Evolutionary conservation across 805 yeast genomes (phyloP), one percentile per base, ranked within the genome.

Genomic region (Sporopachydermia quercuum): DNA sequence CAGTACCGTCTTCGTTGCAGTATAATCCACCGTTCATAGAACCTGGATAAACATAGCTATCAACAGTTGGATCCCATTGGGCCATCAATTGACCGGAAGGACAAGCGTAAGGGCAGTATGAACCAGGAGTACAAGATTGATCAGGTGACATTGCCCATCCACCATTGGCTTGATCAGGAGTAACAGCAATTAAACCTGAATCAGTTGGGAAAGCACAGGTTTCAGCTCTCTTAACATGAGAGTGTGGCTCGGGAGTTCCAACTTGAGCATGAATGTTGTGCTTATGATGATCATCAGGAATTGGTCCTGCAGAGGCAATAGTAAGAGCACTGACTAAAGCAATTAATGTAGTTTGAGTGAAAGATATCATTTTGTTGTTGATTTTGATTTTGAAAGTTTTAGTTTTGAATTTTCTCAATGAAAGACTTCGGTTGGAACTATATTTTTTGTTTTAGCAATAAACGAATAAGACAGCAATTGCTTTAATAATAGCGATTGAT

Each of bases 131-230:
- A 58, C 96, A 85, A 30, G 65, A 50, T 50, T 76, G 79, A 56
- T 81, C 91, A 39, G 74, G 74, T 48, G 76, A 71, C 71, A 81
- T 67, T 38, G 94, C 95, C 94, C 94, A 86, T 16, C 95, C 95
- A 38, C 68, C 86, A 50, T 79, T 80, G 14, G 56, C 48, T 18
- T 74, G 70, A 27, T 55, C 55, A 4, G 67, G 62, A 39, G 84
- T 76, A 39, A 84, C 78, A 2, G 76, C 62, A 14, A 85, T 89
- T 50, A 86, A 65, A 5, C 85, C 86, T 17, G 64, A 64, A 49
- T 69, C 63, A 16, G 67, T 46, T 27, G 94, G 94, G 61, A 85
- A 83, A 3, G 69, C 47, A 60, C 94, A 84, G 16, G 62, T 56
- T 34, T 71, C 67, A 42, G 58, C 52, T 16, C 38, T 16, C 17